Percentiles rank a stretch among this genome's conserved stretches.
Evolutionary conservation across 306 rosid genomes (phyloP).

Genomic region (Lupinus albus): DNA sequence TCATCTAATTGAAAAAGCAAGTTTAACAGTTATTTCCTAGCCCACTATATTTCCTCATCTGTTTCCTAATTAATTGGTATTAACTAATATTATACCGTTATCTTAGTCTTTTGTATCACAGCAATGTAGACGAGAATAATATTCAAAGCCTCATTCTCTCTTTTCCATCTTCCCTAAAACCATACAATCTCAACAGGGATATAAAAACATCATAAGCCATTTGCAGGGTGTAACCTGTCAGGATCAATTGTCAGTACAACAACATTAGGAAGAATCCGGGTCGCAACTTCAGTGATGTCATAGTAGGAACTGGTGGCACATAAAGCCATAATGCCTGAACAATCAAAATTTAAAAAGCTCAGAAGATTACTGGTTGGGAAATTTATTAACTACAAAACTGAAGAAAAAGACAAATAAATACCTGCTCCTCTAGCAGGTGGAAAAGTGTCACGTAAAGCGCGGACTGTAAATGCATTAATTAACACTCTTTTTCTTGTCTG

Average conservation of each 20-base stretch:
- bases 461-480: conserved; percentile 97
- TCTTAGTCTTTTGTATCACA: neutral
- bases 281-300: conserved; percentile 86
- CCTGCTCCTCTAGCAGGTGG: conserved; percentile 99
- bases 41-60: neutral
- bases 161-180: neutral
- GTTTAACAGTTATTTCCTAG: no score
- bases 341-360: conserved; percentile 25
- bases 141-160: neutral
- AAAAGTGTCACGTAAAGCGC: conserved; percentile 96
- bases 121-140: neutral
- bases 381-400: conserved; percentile 26
- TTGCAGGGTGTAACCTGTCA: conserved; percentile 64
- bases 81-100: neutral
- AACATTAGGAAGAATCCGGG: conserved; percentile 92
- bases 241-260: conserved; percentile 92
- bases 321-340: conserved; percentile 95
- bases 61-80: neutral
- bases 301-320: conserved; percentile 95
- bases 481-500: conserved; percentile 98
- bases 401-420: conserved; percentile 42
- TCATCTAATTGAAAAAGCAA: neutral
- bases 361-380: conserved; percentile 15
- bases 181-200: neutral
- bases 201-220: conserved; percentile 33